A percentile compares a stretch with the other conserved stretches of the same genome.
Conservation (phyloP, 768 basidiomycete species). For the Neoboletus magnificus region DNA sequence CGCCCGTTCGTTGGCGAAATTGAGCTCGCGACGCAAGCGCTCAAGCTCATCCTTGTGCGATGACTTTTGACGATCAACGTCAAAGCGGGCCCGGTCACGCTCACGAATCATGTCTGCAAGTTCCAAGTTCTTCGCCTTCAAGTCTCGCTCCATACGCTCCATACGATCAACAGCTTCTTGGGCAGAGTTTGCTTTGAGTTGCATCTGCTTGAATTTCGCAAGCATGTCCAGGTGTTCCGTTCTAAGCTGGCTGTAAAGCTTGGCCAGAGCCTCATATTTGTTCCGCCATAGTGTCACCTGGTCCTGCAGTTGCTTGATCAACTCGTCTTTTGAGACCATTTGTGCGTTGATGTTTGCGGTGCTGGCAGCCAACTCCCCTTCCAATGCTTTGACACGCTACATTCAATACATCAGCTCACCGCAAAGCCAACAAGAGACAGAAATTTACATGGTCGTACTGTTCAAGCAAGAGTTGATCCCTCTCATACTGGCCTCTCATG, state of each 20-base stretch:
- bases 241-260: slow-evolving; percentile 96
- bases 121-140: slow-evolving; percentile 98
- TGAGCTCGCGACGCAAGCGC: slow-evolving; percentile 84
- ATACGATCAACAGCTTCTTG: slow-evolving; percentile 97
- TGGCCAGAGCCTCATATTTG: slow-evolving; percentile 98
- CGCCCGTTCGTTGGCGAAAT: slow-evolving; percentile 96
- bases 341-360: slow-evolving; percentile 79
- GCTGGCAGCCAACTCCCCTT: slow-evolving; percentile 79
- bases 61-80: slow-evolving; percentile 89
- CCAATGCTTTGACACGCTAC: slow-evolving; percentile 93
- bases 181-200: slow-evolving; percentile 96
- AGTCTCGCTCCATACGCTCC: slow-evolving; percentile 97
- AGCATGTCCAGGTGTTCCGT: slow-evolving; percentile 98
- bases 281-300: slow-evolving; percentile 97
- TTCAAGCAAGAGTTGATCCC: slow-evolving; percentile 95
- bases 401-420: slow-evolving; percentile 7
- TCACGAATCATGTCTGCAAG: slow-evolving; percentile 99
- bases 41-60: slow-evolving; percentile 95
- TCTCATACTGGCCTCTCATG: slow-evolving; percentile 95
- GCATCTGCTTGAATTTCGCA: slow-evolving; percentile 94
- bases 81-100: slow-evolving; percentile 92
- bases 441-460: slow-evolving; percentile 84
- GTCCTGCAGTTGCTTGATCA: slow-evolving; percentile 93
- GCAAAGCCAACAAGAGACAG: not conserved
- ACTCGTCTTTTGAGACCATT: slow-evolving; percentile 86